Evolutionary conservation across 208 protist species (phyloP).

Genomic region (Dictyostelium gargantuum): DNA sequence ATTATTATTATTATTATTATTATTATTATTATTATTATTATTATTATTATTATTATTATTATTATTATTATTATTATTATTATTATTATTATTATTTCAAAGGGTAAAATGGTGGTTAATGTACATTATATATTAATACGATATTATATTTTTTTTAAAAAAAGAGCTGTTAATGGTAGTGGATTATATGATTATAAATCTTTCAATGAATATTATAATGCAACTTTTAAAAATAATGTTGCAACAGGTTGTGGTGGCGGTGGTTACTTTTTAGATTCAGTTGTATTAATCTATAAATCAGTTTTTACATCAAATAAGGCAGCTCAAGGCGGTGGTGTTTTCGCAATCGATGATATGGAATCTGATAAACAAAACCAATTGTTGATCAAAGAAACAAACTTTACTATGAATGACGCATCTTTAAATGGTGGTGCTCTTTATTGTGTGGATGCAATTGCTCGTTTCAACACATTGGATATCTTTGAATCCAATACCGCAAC

Average conservation of each 20-base stretch:
- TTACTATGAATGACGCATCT: not conserved
- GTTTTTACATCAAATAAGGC: not conserved
- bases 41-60: not conserved
- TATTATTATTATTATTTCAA: too few relatives aligned
- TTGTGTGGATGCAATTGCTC: not conserved
- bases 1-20: too few relatives aligned
- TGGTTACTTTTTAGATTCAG: not conserved
- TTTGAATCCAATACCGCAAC: not conserved
- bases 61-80: too few relatives aligned
- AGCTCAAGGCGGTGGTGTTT: not conserved
- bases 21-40: too few relatives aligned
- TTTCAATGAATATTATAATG: not conserved
- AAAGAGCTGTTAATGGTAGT: not conserved
- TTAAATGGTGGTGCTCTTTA: constrained; percentile 4
- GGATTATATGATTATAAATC: constrained; percentile 6
- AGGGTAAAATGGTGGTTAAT: too few relatives aligned
- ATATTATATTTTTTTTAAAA: not conserved
- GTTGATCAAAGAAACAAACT: not conserved
- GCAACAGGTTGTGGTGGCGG: not conserved
- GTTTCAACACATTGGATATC: not conserved
- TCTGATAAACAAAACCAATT: not conserved
- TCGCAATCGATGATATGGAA: not conserved
- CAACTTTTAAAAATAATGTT: not conserved
- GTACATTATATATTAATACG: too few relatives aligned
- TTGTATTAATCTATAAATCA: not conserved